phyloP scores from a whole-genome alignment of 2,329 filamentous ascomycete genomes.

The Aureobasidium sp. region DNA sequence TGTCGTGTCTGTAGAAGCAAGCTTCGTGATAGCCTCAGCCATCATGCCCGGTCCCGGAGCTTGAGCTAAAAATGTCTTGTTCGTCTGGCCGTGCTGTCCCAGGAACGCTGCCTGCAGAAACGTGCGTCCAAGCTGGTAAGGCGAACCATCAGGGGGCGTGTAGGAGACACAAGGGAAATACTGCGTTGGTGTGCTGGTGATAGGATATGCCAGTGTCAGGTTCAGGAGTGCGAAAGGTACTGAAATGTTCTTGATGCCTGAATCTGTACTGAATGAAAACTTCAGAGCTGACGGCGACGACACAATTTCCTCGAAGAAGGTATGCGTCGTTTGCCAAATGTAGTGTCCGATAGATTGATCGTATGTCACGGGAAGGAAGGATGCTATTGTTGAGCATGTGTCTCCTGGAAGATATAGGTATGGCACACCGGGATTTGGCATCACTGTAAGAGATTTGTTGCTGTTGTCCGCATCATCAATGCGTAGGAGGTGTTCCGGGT shows the following conservation, averaged over 20 bases:
- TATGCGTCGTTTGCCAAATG: not conserved
- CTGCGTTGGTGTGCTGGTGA: not conserved
- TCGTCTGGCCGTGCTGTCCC: not conserved
- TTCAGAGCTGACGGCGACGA: not conserved
- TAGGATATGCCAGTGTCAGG: conserved; percentile 2
- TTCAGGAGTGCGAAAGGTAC: conserved; percentile 9
- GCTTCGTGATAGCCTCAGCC: not conserved
- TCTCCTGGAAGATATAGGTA: not conserved
- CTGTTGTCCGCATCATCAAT: not conserved
- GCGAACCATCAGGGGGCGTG: not conserved
- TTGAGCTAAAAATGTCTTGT: not conserved
- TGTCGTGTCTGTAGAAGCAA: not conserved
- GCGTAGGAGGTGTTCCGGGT: not conserved
- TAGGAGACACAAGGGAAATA: conserved; percentile 5
- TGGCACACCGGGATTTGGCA: conserved; percentile 7
- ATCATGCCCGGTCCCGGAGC: not conserved
- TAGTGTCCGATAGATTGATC: not conserved
- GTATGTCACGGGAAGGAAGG: not conserved
- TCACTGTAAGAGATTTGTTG: not conserved
- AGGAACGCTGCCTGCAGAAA: conserved; percentile 6
- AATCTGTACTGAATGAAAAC: not conserved
- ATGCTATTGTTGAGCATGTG: not conserved
- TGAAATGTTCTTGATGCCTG: not conserved
- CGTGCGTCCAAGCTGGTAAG: conserved; percentile 5
- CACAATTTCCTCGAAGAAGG: not conserved